Base-by-base conservation (phyloP, 208 protist species). In the Tritrichomonas foetus region DNA sequence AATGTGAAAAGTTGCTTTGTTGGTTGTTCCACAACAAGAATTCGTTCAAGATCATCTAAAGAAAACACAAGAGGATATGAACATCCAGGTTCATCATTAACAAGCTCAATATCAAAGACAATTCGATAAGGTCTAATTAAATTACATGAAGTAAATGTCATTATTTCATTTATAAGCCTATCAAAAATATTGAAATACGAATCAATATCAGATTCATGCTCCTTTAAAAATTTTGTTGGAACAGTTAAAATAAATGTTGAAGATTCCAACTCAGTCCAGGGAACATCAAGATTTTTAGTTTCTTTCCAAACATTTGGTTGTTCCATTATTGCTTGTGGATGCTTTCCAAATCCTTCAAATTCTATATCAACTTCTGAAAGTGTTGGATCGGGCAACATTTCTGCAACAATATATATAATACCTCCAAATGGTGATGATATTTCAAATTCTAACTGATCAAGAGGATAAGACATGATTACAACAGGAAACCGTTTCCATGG, bases 91-190 rank as follows among this genome's bases (percentile, higher is more conserved):
- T n/a, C 13, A 36, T 89, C 78, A n/a, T 89, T 36, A 14, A 33
- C n/a, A n/a, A 89, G 78, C 16, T 89, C 78, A 22, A 89, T 57
- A 89, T 89, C 78, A 50, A 89, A 89, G 9, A 89, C 78, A 47
- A 89, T 53, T 57, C 78, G 33, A 20, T 57, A 89, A 33, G 78
- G 78, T 61, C n/a, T 89, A 5, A 47, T 53, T 44, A 57, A 33
- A 20, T 25, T 20, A 89, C 44, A 89, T 11, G n/a, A n/a, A 13
- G 41, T n/a, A 47, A 47, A 53, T 33, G 33, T 27, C 1, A 47
- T 41, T 1, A 89, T 11, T 89, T 61, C 47, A 47, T 5, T 33
- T 16, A 50, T 57, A 20, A 89, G 33, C 8, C 39, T 53, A 16
- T 49, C 16, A n/a, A 57, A 89, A 27, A 61, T 61, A 61, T 89